phyloP scores from a whole-genome alignment of 257 asterid species.

The Gynochthodes officinalis region DNA sequence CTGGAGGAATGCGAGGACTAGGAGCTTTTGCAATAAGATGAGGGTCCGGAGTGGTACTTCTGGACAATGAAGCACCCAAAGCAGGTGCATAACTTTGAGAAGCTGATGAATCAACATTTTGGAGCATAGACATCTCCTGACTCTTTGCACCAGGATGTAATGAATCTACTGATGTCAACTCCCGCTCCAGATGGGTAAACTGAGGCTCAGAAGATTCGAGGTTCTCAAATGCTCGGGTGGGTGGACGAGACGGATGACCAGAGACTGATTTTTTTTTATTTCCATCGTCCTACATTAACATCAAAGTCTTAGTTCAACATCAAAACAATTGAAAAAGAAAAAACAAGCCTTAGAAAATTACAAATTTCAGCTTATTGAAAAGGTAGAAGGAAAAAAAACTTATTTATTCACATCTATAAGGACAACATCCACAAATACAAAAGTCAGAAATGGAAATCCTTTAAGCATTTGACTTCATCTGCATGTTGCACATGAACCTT shows the following conservation, averaged over 20 bases:
- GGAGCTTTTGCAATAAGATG: constrained; percentile 51
- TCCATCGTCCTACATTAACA: constrained; percentile 47
- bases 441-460: not conserved
- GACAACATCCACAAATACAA: not conserved
- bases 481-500: not conserved
- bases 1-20: constrained; percentile 55
- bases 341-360: not conserved
- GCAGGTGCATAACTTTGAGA: constrained; percentile 52
- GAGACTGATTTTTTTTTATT: constrained; percentile 32
- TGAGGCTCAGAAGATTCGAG: constrained; percentile 41
- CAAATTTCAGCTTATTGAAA: not conserved
- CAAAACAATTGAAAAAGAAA: not conserved
- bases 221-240: constrained; percentile 39
- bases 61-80: constrained; percentile 54
- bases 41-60: constrained; percentile 62
- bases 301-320: not conserved
- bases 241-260: constrained; percentile 45
- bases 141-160: constrained; percentile 30
- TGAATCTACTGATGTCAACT: constrained; percentile 37
- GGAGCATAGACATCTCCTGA: constrained; percentile 38
- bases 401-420: not conserved
- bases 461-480: not conserved
- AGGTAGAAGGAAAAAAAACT: not conserved
- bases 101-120: constrained; percentile 30
- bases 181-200: constrained; percentile 35